Conservation (phyloP, 2,329 filamentous ascomycete genomes). For the Ramularia collo-cygni region DNA sequence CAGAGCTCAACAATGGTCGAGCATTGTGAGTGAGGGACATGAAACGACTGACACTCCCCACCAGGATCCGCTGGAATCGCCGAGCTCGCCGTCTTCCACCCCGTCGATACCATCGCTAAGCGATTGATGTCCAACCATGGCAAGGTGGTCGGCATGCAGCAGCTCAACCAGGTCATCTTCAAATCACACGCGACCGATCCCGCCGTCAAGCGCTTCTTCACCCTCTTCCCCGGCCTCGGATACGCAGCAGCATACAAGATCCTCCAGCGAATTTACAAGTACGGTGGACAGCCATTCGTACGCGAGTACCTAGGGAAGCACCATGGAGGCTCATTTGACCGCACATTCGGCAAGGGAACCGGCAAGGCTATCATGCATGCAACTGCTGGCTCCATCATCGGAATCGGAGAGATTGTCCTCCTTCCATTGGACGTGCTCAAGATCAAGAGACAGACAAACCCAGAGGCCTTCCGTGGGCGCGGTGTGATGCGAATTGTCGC, state of each 20-base stretch:
- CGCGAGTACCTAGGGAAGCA: constrained; percentile 79
- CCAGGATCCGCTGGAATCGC: constrained; percentile 86
- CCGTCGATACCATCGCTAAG: constrained; percentile 97
- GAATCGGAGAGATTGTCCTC: constrained; percentile 93
- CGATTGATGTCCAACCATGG: constrained; percentile 97
- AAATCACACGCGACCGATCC: constrained; percentile 74
- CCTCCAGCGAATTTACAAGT: constrained; percentile 96
- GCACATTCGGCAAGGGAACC: constrained; percentile 88
- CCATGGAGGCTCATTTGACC: constrained; percentile 77
- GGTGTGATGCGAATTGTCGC: constrained; percentile 82
- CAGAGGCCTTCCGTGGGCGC: constrained; percentile 91
- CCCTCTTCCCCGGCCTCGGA: constrained; percentile 90
- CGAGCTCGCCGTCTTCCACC: constrained; percentile 88
- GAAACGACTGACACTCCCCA: constrained; percentile 5
- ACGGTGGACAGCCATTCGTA: constrained; percentile 91
- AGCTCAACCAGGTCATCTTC: constrained; percentile 90
- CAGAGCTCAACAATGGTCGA: no score
- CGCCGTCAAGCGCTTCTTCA: constrained; percentile 73
- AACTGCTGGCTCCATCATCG: constrained; percentile 87
- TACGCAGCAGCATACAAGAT: constrained; percentile 99
- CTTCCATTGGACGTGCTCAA: constrained; percentile 94
- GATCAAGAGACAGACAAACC: constrained; percentile 99
- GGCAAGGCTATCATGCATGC: constrained; percentile 98
- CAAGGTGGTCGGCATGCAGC: constrained; percentile 54
- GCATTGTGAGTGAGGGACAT: no score